phyloP scores from a whole-genome alignment of 768 basidiomycete genomes.

The Hysterangium stoloniferum region DNA sequence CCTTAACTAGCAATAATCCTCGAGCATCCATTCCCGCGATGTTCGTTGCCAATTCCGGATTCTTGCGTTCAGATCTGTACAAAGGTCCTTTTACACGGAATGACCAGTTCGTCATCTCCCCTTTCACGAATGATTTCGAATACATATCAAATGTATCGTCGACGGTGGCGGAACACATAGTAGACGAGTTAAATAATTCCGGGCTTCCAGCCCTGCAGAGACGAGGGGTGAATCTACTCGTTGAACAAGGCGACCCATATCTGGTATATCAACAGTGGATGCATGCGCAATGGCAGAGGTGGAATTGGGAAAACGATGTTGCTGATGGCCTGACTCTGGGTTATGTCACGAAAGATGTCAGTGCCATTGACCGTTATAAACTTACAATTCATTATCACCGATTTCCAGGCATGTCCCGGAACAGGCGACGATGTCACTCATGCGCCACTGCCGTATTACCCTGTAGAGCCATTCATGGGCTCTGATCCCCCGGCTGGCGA shows the following conservation, averaged over 20 bases:
- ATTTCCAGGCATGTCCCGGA: constrained; percentile 56
- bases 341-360: constrained; percentile 66
- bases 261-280: background rate
- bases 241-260: background rate
- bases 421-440: constrained; percentile 70
- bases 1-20: constrained; percentile 54
- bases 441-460: constrained; percentile 47
- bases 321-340: constrained; percentile 51
- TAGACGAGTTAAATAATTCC: constrained; percentile 19
- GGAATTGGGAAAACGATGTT: background rate
- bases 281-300: background rate
- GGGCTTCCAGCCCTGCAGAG: background rate
- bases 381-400: background rate
- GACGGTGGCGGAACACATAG: constrained; percentile 42
- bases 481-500: constrained; percentile 49
- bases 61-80: constrained; percentile 59
- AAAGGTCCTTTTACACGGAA: constrained; percentile 69
- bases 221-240: background rate
- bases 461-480: constrained; percentile 49
- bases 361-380: constrained; percentile 16
- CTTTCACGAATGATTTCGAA: constrained; percentile 58
- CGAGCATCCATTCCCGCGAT: constrained; percentile 52
- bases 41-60: constrained; percentile 58
- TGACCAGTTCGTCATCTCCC: constrained; percentile 69
- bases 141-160: constrained; percentile 51